A percentile compares a stretch with the other conserved stretches of the same genome.
phyloP scores from a whole-genome alignment of 441 rosid genomes.

The Jatropha podagrica region DNA sequence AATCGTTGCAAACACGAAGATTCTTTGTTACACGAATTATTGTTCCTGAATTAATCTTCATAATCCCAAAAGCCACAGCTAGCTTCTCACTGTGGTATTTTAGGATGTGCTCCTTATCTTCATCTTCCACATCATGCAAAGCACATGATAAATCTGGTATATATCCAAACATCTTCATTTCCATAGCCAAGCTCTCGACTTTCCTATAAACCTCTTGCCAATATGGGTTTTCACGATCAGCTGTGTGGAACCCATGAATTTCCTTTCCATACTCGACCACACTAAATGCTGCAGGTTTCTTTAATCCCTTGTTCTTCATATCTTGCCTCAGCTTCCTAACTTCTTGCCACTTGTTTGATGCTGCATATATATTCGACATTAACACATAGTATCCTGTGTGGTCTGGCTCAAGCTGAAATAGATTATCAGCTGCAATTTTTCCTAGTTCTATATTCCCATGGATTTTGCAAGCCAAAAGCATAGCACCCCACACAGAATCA shows the following conservation, averaged over 20 bases:
- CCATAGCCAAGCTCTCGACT: conserved; percentile 33
- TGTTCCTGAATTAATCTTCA: conserved; percentile 25
- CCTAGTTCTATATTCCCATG: conserved; percentile 50
- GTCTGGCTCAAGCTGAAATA: conserved; percentile 46
- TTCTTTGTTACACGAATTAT: conserved; percentile 40
- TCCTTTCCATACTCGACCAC: conserved; percentile 35
- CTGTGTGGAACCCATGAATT: conserved; percentile 49
- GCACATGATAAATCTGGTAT: conserved; percentile 45
- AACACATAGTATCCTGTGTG: conserved; percentile 54
- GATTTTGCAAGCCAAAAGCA: conserved; percentile 66
- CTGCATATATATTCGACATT: conserved; percentile 53
- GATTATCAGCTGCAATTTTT: conserved; percentile 45
- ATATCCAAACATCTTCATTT: conserved; percentile 45
- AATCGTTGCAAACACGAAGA: conserved; percentile 48
- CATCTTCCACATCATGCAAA: conserved; percentile 48
- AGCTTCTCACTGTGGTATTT: conserved; percentile 56
- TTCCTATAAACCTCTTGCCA: conserved; percentile 36
- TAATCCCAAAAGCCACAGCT: conserved; percentile 47
- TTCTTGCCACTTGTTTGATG: conserved; percentile 54
- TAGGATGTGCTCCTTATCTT: conserved; percentile 47
- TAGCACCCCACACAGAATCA: conserved; percentile 59
- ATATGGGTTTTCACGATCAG: conserved; percentile 40
- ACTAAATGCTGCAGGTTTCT: conserved; percentile 54
- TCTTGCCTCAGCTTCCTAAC: conserved; percentile 45
- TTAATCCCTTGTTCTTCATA: conserved; percentile 47